A percentile compares a stretch with the other conserved stretches of the same genome.
phyloP scores from a whole-genome alignment of 192 early-diverging fungal genomes.

The Kappamyces sp. region DNA sequence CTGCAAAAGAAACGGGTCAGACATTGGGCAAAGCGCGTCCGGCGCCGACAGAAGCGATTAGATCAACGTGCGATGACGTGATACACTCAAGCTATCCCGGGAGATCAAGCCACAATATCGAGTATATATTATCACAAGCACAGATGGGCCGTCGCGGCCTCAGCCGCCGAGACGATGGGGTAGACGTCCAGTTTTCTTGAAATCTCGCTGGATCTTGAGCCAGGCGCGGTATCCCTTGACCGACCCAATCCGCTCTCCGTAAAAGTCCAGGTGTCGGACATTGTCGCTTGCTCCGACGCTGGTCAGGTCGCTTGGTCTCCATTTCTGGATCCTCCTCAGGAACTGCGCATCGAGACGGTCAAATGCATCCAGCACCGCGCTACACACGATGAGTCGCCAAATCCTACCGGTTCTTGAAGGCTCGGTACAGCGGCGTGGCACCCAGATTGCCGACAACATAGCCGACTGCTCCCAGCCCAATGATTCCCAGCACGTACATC shows the following conservation, averaged over 20 bases:
- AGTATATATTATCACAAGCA: too few relatives aligned
- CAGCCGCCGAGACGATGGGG: slow-evolving; percentile 11
- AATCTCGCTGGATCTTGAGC: slow-evolving; percentile 12
- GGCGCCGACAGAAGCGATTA: too few relatives aligned
- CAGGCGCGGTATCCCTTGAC: slow-evolving; percentile 12
- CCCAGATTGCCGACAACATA: slow-evolving; percentile 8
- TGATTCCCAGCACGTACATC: neutral
- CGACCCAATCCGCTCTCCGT: slow-evolving; percentile 10
- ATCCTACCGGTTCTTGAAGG: neutral
- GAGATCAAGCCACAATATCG: too few relatives aligned
- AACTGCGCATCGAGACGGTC: slow-evolving; percentile 8
- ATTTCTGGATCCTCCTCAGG: slow-evolving; percentile 6
- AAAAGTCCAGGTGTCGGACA: slow-evolving; percentile 8
- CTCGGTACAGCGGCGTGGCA: slow-evolving; percentile 9
- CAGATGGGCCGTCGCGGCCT: neutral
- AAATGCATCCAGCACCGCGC: slow-evolving; percentile 1
- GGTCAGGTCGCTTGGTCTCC: slow-evolving; percentile 6
- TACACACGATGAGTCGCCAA: neutral
- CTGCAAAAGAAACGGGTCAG: too few relatives aligned
- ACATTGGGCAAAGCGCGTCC: too few relatives aligned
- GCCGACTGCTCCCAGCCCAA: neutral
- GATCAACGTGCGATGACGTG: too few relatives aligned
- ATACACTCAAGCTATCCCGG: too few relatives aligned
- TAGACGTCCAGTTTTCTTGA: slow-evolving; percentile 12
- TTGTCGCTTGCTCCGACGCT: slow-evolving; percentile 12